A percentile compares a stretch with the other conserved stretches of the same genome.
phyloP scores from a whole-genome alignment of 495 filamentous ascomycete species.

The Penicillium cataractarum region DNA sequence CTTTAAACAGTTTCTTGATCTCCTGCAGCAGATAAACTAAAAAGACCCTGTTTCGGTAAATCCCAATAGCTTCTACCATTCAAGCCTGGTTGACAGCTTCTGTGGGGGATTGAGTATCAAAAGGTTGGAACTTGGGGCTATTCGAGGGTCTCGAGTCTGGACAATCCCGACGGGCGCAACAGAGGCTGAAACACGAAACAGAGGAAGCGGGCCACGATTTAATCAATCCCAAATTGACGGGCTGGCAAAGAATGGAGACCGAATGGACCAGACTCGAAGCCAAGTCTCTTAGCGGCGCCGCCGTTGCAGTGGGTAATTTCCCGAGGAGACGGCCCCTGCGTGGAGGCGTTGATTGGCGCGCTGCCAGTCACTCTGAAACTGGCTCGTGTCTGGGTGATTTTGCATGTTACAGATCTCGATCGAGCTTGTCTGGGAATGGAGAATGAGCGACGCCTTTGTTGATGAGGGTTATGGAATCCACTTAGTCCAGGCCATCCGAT shows the following conservation, averaged over 20 bases:
- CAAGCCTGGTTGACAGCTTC: no score
- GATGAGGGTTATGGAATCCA: no score
- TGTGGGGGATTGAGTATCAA: no score
- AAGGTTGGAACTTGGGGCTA: no score
- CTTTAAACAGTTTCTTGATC: no score
- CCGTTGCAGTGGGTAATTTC: constrained; percentile 18
- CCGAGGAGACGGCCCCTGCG: neutral
- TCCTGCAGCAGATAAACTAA: no score
- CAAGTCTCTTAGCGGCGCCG: constrained; percentile 32
- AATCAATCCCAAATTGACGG: constrained; percentile 3
- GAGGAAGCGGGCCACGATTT: neutral
- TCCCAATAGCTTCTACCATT: no score
- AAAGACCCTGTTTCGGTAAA: no score
- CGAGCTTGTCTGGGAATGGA: constrained; percentile 6
- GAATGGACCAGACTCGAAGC: constrained; percentile 26
- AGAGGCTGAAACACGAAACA: constrained; percentile 1
- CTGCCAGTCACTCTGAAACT: constrained; percentile 19
- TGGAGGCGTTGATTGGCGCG: constrained; percentile 18
- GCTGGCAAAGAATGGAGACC: constrained; percentile 4
- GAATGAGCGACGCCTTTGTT: neutral
- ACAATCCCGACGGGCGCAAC: neutral
- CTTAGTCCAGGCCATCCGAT: no score
- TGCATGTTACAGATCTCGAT: constrained; percentile 7
- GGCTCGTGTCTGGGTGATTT: constrained; percentile 4
- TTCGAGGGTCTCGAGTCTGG: neutral